phyloP scores from a whole-genome alignment of 257 asterid genomes.

The Mentha longifolia region DNA sequence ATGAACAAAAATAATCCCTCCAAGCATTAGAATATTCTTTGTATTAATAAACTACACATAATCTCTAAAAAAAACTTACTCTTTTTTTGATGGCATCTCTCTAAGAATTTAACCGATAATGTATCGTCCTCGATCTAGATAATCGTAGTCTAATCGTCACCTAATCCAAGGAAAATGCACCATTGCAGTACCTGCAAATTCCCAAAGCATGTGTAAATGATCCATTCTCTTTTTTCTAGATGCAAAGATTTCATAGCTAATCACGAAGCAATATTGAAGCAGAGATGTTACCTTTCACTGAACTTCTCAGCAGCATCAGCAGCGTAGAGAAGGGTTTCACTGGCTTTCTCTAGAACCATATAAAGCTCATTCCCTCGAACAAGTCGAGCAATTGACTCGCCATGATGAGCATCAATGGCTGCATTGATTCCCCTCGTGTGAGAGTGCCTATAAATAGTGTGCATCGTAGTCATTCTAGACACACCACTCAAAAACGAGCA shows the following conservation, averaged over 20 bases:
- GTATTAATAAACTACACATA: slow-evolving; percentile 15
- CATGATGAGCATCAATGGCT: too few relatives aligned
- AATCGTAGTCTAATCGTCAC: slow-evolving; percentile 11
- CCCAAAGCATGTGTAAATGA: too few relatives aligned
- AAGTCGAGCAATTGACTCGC: slow-evolving; percentile 77
- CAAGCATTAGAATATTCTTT: slow-evolving; percentile 14
- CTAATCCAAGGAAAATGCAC: slow-evolving; percentile 72
- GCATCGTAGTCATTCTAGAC: too few relatives aligned
- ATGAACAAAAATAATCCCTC: background rate
- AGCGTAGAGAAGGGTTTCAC: slow-evolving; percentile 91
- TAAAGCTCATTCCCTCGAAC: slow-evolving; percentile 88
- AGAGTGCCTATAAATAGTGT: too few relatives aligned
- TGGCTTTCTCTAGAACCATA: slow-evolving; percentile 96
- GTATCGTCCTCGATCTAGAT: background rate
- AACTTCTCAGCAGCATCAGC: slow-evolving; percentile 90
- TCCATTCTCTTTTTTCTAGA: background rate
- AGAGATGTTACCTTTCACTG: slow-evolving; percentile 74
- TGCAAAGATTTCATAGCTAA: too few relatives aligned
- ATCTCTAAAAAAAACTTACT: slow-evolving; percentile 19
- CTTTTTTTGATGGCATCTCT: too few relatives aligned
- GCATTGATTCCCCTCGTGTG: too few relatives aligned
- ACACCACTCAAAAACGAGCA: too few relatives aligned
- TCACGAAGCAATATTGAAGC: background rate
- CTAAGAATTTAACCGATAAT: background rate
- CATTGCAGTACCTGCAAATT: slow-evolving; percentile 77